Evolutionary conservation across 495 filamentous ascomycete genomes (phyloP), one percentile per base, ranked within the genome.

Genomic region (Aspergillus cavernicola): DNA sequence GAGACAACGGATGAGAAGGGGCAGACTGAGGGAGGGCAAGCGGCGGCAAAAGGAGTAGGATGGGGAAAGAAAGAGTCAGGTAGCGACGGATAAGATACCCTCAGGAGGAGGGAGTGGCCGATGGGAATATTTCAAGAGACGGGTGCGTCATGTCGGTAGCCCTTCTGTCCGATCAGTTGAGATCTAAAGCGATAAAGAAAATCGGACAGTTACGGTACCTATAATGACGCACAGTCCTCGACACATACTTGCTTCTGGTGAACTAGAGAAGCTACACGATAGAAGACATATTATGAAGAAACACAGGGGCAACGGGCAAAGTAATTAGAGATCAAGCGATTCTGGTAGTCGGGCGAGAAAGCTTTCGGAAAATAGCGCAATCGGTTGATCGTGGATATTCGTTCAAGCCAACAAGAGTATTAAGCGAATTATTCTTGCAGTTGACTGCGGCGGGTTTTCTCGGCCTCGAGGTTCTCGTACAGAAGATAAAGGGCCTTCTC

Each of bases 391-490:
- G 39, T 53, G 40, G 22, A 24, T 9, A 29, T 26, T 16, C 32
- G 42, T 28, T 40, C 41, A 47, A 24, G 23, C 42, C 12, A 50
- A 9, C 20, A 29, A 18, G 24, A 9, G 32, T 19, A 43, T 22
- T 26, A 22, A 31, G 28, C 41, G 39, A 38, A 53, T 73, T 74
- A 81, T 71, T 95, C 87, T 74, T 91, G 87, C 29, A 79, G 70
- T 70, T 93, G 87, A 74, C 86, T 89, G 65, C 95, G 88, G 54
- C 92, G 89, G 81, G 90, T 89, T 80, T 98, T 98, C 79, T 98
- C 93, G 15, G 90, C 93, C 72, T 98, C 93, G 28, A 98, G 83
- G 71, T 98, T 97, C 80, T 98, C 93, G 73, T 98, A 98, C 43
- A 98, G 81, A 31, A 97, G 83, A 68, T 92, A 97, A 8, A 98